Base-by-base conservation (phyloP, 305 asterid species). In the Rubia occidens region DNA sequence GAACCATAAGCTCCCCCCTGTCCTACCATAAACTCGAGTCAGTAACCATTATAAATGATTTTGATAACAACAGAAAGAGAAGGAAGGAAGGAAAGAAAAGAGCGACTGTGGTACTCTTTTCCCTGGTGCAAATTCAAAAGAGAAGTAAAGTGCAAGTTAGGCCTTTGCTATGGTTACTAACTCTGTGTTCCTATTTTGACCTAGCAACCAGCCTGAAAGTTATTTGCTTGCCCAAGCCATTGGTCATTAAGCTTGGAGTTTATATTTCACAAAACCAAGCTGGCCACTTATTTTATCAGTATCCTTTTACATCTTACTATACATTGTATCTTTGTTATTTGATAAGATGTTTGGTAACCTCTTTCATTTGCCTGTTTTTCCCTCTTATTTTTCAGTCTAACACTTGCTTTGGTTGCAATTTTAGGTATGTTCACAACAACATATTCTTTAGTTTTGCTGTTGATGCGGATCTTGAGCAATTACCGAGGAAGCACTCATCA, bases 391-490 rank as follows among this genome's bases (percentile, higher is more conserved):
- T 18, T 40, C 67, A 35, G 67, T 35, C 64, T 71, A 67, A 72
- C 73, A 61, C 59, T 61, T 73, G 72, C 32, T 70, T 42, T 79
- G 67, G 60, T 66, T 70, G 69, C 76, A 65, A 39, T 76, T 72
- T 72, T 75, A 92, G 98, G 98, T 88, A 92, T 70, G 98, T 92
- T 64, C 98, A 92, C 84, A 92, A 92, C 84, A 92, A 92, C 78
- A 92, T 92, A 84, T 92, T 92, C 91, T 89, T 89, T 87, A 92
- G 98, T 78, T 89, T 89, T 80, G 97, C 97, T 67, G 84, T 92
- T 75, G 97, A 89, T 82, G 86, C 89, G 66, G 97, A 92, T 66
- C 87, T 87, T 60, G 97, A 84, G 74, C 88, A 86, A 72, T 74
- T 87, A 75, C 71, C 89, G 35, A 85, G 77, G 65, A 89, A 82